Conservation (phyloP, 2,329 filamentous ascomycete genomes). For the Aspergillus floridensis region DNA sequence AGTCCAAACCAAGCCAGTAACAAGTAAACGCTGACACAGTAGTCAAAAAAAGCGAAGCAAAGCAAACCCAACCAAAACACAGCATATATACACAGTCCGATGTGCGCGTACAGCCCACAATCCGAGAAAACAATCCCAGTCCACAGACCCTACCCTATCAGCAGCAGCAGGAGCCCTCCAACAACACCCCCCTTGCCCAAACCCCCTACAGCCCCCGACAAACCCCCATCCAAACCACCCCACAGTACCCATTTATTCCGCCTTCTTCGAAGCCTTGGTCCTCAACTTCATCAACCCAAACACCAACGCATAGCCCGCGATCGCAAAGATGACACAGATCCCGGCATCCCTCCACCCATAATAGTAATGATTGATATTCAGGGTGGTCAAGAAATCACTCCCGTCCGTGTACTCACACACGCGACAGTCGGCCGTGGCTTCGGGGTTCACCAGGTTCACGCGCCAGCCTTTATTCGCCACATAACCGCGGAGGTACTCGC, state of each 20-base stretch:
- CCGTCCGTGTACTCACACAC: constrained; percentile 62
- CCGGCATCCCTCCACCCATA: constrained; percentile 67
- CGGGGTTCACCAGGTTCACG: constrained; percentile 59
- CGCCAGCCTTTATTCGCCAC: constrained; percentile 44
- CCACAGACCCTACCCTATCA: too few species aligned
- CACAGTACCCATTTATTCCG: background rate
- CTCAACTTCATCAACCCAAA: constrained; percentile 42
- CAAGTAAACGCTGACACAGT: too few species aligned
- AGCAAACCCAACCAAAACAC: too few species aligned
- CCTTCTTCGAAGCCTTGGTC: constrained; percentile 39
- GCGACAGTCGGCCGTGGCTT: constrained; percentile 54
- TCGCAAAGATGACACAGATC: constrained; percentile 56
- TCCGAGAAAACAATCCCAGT: too few species aligned
- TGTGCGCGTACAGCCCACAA: too few species aligned
- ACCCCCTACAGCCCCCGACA: too few species aligned
- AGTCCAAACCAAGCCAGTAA: too few species aligned
- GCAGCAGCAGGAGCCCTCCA: too few species aligned
- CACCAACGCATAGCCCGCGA: constrained; percentile 54
- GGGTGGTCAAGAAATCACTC: constrained; percentile 57
- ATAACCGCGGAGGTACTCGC: constrained; percentile 56
- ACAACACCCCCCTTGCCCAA: too few species aligned
- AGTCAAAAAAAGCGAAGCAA: too few species aligned
- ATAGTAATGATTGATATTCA: constrained; percentile 61
- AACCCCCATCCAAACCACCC: too few species aligned
- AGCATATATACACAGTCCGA: too few species aligned